Percentiles rank a stretch among this genome's conserved stretches.
Evolutionary conservation across 306 rosid species (phyloP).

Genomic region (Hippophae rhamnoides): DNA sequence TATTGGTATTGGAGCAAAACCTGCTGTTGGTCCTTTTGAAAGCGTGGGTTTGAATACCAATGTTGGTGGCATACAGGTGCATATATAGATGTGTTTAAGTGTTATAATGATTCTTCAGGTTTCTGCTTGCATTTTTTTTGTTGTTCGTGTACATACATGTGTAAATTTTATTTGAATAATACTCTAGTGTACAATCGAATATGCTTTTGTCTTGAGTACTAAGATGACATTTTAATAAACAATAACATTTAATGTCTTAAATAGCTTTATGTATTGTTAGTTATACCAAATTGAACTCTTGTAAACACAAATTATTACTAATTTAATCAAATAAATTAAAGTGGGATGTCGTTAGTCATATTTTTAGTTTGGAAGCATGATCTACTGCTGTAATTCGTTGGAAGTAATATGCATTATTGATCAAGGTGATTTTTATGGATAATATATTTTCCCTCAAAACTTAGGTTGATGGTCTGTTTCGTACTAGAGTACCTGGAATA

Average conservation of each 20-base stretch:
- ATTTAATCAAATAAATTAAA: background rate
- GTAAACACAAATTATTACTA: background rate
- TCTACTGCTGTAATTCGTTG: background rate
- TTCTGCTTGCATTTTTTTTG: background rate
- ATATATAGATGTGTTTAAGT: background rate
- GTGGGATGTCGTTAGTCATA: background rate
- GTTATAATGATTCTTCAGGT: background rate
- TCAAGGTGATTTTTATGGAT: background rate
- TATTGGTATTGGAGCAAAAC: conserved; percentile 84
- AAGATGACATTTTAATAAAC: too few relatives aligned
- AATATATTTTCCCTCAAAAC: conserved; percentile 14
- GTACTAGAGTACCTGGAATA: conserved; percentile 69
- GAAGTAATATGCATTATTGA: background rate
- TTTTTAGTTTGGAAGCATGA: background rate
- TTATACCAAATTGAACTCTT: background rate
- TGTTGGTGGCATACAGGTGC: conserved; percentile 80
- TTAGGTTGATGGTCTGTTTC: conserved; percentile 83
- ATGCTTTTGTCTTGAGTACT: too few relatives aligned
- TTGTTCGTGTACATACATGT: background rate
- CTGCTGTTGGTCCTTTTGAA: conserved; percentile 77
- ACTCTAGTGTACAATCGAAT: too few relatives aligned
- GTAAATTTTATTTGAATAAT: too few relatives aligned
- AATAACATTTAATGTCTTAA: background rate
- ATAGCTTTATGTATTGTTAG: background rate
- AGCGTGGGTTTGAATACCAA: conserved; percentile 48